Conservation (phyloP, 495 filamentous ascomycete species). For the Daldinia decipiens region DNA sequence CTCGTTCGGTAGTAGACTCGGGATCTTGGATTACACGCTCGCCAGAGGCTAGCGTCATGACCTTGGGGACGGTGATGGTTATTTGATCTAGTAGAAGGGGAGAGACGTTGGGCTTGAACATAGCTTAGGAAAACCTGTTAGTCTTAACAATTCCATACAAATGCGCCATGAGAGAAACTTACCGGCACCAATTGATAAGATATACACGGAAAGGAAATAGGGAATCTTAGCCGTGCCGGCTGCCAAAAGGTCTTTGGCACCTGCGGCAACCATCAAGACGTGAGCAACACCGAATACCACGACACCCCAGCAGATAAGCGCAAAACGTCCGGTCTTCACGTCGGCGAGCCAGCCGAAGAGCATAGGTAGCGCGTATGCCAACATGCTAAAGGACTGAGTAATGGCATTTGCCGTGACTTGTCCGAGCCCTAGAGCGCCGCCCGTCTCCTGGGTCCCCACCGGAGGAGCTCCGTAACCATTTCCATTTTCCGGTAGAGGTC, state of each 20-base stretch:
- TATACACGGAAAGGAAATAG: conserved; percentile 67
- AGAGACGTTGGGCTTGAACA: conserved; percentile 75
- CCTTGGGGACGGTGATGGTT: conserved; percentile 55
- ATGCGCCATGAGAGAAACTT: conserved; percentile 53
- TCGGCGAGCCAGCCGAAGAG: conserved; percentile 68
- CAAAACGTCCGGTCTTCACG: conserved; percentile 67
- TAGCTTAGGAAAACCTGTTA: conserved; percentile 46
- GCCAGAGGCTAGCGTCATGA: conserved; percentile 57
- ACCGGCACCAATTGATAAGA: conserved; percentile 72
- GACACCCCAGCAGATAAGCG: conserved; percentile 70
- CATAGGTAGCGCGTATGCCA: conserved; percentile 68
- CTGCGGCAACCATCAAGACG: conserved; percentile 69
- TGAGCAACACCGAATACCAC: conserved; percentile 72
- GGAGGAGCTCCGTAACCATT: conserved; percentile 71
- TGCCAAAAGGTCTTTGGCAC: conserved; percentile 67
- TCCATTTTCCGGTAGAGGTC: conserved; percentile 64
- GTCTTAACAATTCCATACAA: background rate
- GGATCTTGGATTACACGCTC: conserved; percentile 69
- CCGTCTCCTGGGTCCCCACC: conserved; percentile 61
- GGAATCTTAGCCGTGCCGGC: conserved; percentile 64
- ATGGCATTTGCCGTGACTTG: conserved; percentile 69
- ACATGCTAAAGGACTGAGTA: conserved; percentile 67
- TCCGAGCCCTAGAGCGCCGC: conserved; percentile 69
- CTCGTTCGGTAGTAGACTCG: conserved; percentile 67
- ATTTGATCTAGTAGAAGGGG: conserved; percentile 70